Base-by-base conservation (phyloP, 352 stramenopile species). In the Phytopythium kandeliae region DNA sequence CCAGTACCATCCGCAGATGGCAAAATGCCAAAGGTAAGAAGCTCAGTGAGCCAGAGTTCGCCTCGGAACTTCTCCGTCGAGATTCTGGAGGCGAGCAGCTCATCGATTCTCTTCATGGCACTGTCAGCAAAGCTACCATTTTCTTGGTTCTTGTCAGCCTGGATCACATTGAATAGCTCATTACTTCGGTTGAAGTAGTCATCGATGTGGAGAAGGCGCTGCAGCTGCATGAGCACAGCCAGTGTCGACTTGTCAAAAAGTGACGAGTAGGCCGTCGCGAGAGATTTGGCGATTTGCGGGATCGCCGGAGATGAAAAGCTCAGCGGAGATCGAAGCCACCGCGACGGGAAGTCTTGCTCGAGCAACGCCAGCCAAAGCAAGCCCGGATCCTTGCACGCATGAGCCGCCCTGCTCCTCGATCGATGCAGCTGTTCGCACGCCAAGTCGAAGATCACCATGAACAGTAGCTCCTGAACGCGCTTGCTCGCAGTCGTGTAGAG, bases 41-140 rank as follows among this genome's bases (percentile, higher is more conserved):
- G 58, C 53, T 85, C 71, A 17, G 71, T 69, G 4, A 85, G 67
- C 74, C 74, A 85, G 8, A 65, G 57, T 30, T 80, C 74, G 12
- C 63, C 74, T 33, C 69, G 61, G 44, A 74, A 76, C 17, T 61
- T 58, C 16, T 78, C 71, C 45, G 76, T 63, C 4, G 54, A 35
- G 1, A 57, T 58, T 17, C 47, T 55, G 0, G 70, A 77, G 7
- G 21, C 15, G 8, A 85, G 22, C 24, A 70, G 42, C 24, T 68
- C 62, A 1, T 48, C 51, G 15, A 78, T 40, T 42, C 73, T 73
- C 5, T 35, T 24, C 3, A 79, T 58, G 2, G 78, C n/a, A 12
- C 52, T 48, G 19, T 74, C 62, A 0, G 55, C 52, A 6, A 65
- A 31, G 25, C 46, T 63, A 3, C 43, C 38, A 7, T 57, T 62